Conservation (phyloP, 352 stramenopile genomes). For the Phytophthora podocarpi region DNA sequence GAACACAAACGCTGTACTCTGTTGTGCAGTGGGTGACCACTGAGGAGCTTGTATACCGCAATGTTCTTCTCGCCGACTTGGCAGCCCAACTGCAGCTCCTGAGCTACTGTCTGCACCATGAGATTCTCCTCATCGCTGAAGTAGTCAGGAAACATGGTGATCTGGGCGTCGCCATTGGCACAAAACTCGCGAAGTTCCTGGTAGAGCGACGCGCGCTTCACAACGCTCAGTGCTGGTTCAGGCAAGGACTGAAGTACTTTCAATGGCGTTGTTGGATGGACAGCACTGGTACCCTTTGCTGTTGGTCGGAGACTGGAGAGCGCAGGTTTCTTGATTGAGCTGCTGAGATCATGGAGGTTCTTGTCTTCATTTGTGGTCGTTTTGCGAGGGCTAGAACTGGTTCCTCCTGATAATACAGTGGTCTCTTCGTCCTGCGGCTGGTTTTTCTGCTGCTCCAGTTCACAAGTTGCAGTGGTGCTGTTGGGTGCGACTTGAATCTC, state of each 20-base stretch:
- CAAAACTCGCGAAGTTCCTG: conserved; percentile 73
- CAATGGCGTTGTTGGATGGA: conserved; percentile 15
- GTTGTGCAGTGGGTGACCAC: conserved; percentile 24
- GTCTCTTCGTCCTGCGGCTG: conserved; percentile 19
- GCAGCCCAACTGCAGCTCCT: conserved; percentile 57
- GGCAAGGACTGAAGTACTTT: conserved; percentile 7
- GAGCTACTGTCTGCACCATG: conserved; percentile 54
- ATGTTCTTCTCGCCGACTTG: conserved; percentile 71
- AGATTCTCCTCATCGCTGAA: conserved; percentile 60
- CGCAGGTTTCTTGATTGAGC: conserved; percentile 32
- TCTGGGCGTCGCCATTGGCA: conserved; percentile 45
- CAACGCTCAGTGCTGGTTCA: conserved; percentile 15
- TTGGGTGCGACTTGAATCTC: conserved; percentile 10
- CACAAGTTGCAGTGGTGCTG: not conserved
- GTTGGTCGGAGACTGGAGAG: conserved; percentile 23
- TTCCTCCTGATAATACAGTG: not conserved
- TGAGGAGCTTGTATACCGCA: conserved; percentile 58
- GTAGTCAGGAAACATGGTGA: conserved; percentile 75
- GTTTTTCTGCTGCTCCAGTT: conserved; percentile 10
- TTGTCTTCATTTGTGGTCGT: conserved; percentile 15
- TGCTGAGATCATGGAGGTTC: conserved; percentile 39
- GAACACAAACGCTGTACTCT: conserved; percentile 11
- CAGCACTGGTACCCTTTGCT: too few relatives aligned
- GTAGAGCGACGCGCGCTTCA: conserved; percentile 51
- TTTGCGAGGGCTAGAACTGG: conserved; percentile 17